phyloP scores from a whole-genome alignment of 805 yeast species.

The Blastobotrys americana region DNA sequence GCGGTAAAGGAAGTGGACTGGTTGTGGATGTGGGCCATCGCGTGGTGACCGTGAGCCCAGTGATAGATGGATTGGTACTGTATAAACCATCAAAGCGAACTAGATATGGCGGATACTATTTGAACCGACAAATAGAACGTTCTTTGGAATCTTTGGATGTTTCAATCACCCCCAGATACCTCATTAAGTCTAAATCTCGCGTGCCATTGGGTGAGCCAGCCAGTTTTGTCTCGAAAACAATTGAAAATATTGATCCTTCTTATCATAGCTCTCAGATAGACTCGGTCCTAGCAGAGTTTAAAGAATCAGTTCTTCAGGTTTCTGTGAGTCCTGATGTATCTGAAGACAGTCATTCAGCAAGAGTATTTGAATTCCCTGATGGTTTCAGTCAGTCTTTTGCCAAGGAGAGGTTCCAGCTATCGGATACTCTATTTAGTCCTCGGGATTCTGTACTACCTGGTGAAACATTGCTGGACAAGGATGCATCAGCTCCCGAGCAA shows the following conservation, averaged over 20 bases:
- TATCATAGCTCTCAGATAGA: constrained; percentile 51
- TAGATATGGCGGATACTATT: constrained; percentile 62
- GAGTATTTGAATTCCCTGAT: constrained; percentile 47
- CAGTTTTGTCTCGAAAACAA: constrained; percentile 25
- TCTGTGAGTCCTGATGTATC: constrained; percentile 35
- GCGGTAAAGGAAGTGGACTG: constrained; percentile 52
- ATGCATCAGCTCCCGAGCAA: constrained; percentile 6
- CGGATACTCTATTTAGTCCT: constrained; percentile 71
- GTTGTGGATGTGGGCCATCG: constrained; percentile 76
- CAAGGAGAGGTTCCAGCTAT: constrained; percentile 52
- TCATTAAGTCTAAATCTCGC: constrained; percentile 40
- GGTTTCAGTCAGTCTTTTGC: constrained; percentile 61
- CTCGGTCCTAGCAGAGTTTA: constrained; percentile 42
- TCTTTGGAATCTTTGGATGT: constrained; percentile 36
- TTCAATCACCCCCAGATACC: constrained; percentile 41
- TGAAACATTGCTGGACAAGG: constrained; percentile 11
- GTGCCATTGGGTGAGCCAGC: constrained; percentile 31
- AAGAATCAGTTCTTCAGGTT: constrained; percentile 33
- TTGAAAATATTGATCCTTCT: constrained; percentile 34
- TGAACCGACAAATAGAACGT: constrained; percentile 45
- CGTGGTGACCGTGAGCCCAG: constrained; percentile 49
- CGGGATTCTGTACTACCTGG: constrained; percentile 26
- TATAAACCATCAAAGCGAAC: constrained; percentile 49
- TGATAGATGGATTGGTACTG: constrained; percentile 32
- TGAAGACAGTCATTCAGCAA: constrained; percentile 41